Percentiles rank a stretch among this genome's conserved stretches.
Conservation (phyloP, 352 stramenopile genomes). For the Phytopythium oedochilum region DNA sequence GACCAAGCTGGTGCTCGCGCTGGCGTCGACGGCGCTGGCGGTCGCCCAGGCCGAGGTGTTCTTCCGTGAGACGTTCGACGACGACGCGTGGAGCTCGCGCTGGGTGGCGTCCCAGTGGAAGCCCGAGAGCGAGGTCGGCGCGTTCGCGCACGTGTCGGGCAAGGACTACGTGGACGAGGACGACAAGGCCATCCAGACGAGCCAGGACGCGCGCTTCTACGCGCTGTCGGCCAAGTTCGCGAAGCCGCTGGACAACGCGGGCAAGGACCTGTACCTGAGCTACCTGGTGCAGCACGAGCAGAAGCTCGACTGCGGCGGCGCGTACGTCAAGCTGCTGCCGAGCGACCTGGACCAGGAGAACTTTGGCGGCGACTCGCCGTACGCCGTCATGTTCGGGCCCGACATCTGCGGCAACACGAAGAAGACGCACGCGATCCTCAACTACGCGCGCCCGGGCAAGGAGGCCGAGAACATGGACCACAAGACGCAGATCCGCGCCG, state of each 20-base stretch:
- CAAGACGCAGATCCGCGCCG: constrained; percentile 70
- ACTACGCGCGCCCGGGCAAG: constrained; percentile 94
- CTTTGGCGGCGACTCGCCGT: constrained; percentile 95
- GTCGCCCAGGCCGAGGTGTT: constrained; percentile 77
- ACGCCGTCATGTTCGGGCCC: constrained; percentile 99
- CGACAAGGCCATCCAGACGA: constrained; percentile 95
- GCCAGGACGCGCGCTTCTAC: constrained; percentile 97
- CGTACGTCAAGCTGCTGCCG: constrained; percentile 99
- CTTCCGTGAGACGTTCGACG: constrained; percentile 94
- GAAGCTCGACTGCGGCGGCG: constrained; percentile 97
- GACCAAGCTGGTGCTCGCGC: constrained; percentile 58
- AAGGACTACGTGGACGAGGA: constrained; percentile 87
- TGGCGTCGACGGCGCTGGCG: constrained; percentile 40
- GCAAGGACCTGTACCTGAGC: constrained; percentile 92
- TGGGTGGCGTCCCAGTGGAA: constrained; percentile 96
- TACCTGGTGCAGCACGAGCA: constrained; percentile 99
- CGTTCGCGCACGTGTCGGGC: constrained; percentile 93
- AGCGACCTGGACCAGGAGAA: constrained; percentile 88
- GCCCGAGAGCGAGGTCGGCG: constrained; percentile 88
- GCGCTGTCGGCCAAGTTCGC: constrained; percentile 92
- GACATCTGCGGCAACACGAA: constrained; percentile 98
- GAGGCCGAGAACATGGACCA: constrained; percentile 93
- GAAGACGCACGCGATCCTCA: constrained; percentile 98
- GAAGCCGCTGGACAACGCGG: constrained; percentile 87
- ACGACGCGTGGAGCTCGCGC: constrained; percentile 65